Evolutionary conservation across 1,284 basidiomycete genomes (phyloP), one percentile per base, ranked within the genome.

Genomic region (Cutaneotrichosporon mucoides): DNA sequence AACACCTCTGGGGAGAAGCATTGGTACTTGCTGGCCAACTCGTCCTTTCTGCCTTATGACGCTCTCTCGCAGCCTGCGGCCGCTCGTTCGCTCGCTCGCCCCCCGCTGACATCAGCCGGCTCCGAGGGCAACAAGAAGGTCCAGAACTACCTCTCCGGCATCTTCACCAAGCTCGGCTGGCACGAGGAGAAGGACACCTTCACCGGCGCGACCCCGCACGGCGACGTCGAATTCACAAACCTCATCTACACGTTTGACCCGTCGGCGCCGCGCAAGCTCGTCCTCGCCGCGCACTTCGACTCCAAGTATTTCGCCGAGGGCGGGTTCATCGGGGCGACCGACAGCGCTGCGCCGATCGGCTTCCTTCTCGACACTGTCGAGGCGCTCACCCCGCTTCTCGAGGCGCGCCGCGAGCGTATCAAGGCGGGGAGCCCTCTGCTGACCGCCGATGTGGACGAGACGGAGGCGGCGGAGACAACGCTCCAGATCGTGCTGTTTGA

Each of bases 401-500:
- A 87, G 38, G 80, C 82, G 24, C 83, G 88, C 15, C 79, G 82
- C 53, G 76, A 82, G 56, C 81, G 85, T 16, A 63, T 88, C 2
- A 80, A 85, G 11, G 80, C 83, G 5, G 73, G 70, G 10, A 61
- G 43, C 49, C 70, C 58, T 11, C 67, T 68, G 13, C 57, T 70
- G 11, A 62, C 62, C 10, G 69, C 72, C 6, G 69, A 68, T 3
- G 70, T 76, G 57, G 88, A 88, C 16, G 88, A 93, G 60, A 86
- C 88, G 38, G 88, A 91, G 59, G 82, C 88, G 24, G 84, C 83
- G 0, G 86, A 88, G 62, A 90, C 88, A 7, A 95, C 95, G 1
- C 77, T 99, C 12, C 93, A 98, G 74, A 81, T 99, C n/a, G 81
- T 99, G 16, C 96, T 99, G 72, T 94, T 99, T 64, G 97, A 99